Base-by-base conservation (phyloP, 257 asterid genomes). In the Voacanga thouarsii region DNA sequence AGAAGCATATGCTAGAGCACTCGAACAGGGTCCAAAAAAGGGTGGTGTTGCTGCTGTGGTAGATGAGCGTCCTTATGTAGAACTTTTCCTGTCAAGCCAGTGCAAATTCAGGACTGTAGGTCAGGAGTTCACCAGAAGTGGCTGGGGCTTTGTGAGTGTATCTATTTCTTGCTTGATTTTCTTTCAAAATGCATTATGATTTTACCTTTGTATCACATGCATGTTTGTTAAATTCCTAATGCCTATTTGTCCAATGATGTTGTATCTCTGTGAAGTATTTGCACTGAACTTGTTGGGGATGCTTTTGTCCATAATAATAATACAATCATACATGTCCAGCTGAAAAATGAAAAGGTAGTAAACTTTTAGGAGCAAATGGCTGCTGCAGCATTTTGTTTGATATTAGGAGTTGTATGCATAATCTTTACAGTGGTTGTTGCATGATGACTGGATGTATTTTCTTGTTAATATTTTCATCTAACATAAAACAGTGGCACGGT, bases 31-130 rank as follows among this genome's bases (percentile, higher is more conserved):
- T 80, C 90, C 96, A 0, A 72, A 44, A 61, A 77, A 84, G 4
- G 91, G 91, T 18, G 96, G 96, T 21, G 94, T 91, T 65, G 88
- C 90, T 72, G 96, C 96, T 24, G 86, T 91, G 61, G 90, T 91
- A 26, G 96, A 89, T 77, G 96, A 91, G 75, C 87, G 77, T 55
- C 92, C 92, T 5, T 91, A 89, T 49, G 53, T 91, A 2, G 89
- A 89, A 75, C 78, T 87, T 59, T 91, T 91, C 80, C 74, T 91
- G 79, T 82, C 91, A 57, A 87, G 65, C 80, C 89, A 86, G 55
- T 81, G 84, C 75, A 83, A 84, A 43, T 91, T 86, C 83, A 87
- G 90, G 70, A 85, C 85, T 74, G 84, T 86, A 12, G 92, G 96
- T 49, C 90, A 80, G 78, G 89, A 89, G 69, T 89, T 88, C 83